phyloP scores from a whole-genome alignment of 495 filamentous ascomycete genomes.

The Penicillium tannophilum region DNA sequence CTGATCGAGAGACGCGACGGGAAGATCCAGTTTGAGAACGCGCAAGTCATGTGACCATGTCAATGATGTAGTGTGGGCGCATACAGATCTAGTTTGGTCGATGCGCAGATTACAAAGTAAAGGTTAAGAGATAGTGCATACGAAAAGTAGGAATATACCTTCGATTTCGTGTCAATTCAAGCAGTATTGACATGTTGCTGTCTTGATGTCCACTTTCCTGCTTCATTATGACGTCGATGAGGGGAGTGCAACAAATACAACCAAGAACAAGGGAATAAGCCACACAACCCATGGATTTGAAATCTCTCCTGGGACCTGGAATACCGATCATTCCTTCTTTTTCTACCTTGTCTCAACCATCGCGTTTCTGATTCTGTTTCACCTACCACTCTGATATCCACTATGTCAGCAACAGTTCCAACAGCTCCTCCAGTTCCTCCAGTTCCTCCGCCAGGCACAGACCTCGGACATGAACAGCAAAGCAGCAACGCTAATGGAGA shows the following conservation, averaged over 20 bases:
- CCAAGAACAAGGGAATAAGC: background rate
- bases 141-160: background rate
- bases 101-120: background rate
- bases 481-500: background rate
- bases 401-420: background rate
- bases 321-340: background rate
- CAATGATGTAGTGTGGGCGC: background rate
- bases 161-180: background rate
- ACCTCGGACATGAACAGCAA: background rate
- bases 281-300: background rate
- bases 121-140: background rate
- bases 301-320: background rate
- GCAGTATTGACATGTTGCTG: background rate
- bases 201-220: background rate
- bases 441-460: background rate
- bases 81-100: background rate
- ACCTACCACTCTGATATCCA: background rate
- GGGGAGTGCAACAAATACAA: background rate
- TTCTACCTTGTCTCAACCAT: background rate
- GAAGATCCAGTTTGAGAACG: conserved; percentile 28
- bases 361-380: background rate
- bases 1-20: conserved; percentile 21
- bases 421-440: too few species aligned
- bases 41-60: conserved; percentile 20
- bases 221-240: conserved; percentile 5